phyloP scores from a whole-genome alignment of 1,139 yeast genomes.

The Sugiyamaella novakii region DNA sequence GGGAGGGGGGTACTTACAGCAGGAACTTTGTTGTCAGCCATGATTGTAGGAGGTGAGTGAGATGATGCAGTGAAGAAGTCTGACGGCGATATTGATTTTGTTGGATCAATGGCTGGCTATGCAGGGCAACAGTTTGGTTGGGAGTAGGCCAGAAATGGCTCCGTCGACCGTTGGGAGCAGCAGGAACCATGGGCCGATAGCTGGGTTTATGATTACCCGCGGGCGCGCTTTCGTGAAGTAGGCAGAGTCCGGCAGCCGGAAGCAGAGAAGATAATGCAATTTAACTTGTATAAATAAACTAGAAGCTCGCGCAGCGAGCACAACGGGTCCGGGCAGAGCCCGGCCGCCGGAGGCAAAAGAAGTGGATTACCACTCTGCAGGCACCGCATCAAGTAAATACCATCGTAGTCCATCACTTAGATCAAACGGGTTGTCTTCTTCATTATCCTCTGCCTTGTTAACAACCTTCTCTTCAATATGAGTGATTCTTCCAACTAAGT shows the following conservation, averaged over 20 bases:
- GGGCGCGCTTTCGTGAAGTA: too few relatives aligned
- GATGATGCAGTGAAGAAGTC: too few relatives aligned
- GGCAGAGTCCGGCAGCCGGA: background rate
- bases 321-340: conserved; percentile 2
- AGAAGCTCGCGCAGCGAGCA: background rate
- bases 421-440: conserved; percentile 50
- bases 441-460: conserved; percentile 30
- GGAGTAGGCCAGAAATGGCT: too few relatives aligned
- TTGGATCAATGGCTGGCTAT: too few relatives aligned
- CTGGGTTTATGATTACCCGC: too few relatives aligned
- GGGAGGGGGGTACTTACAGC: conserved; percentile 24
- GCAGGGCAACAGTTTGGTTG: too few relatives aligned
- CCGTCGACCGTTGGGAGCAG: too few relatives aligned
- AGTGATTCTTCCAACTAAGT: conserved; percentile 69
- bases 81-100: too few relatives aligned
- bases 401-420: conserved; percentile 50
- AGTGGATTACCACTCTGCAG: conserved; percentile 32
- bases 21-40: conserved; percentile 28
- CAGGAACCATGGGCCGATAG: too few relatives aligned
- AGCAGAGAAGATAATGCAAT: too few relatives aligned
- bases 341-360: background rate
- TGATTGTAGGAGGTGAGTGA: conserved; percentile 2
- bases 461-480: conserved; percentile 51
- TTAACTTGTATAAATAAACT: too few relatives aligned
- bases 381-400: conserved; percentile 40